A percentile compares a stretch with the other conserved stretches of the same genome.
Conservation (phyloP, 1,284 basidiomycete species). For the Apiotrichum veenhuisii region DNA sequence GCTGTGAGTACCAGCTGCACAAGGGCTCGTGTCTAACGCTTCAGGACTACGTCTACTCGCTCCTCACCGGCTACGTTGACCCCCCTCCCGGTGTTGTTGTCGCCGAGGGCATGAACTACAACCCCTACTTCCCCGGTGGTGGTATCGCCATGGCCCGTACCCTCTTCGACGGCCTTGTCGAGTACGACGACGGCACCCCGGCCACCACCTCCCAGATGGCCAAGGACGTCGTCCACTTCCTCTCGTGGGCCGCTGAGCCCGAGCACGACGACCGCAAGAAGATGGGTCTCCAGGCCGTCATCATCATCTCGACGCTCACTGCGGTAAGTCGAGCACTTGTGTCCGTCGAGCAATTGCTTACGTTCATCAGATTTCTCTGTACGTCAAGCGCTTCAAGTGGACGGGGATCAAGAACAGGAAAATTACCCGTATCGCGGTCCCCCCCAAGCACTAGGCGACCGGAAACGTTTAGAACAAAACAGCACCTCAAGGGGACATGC, state of each 20-base stretch:
- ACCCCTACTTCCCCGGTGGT: constrained; percentile 95
- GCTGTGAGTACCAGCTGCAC: constrained; percentile 60
- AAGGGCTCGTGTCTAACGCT: not conserved
- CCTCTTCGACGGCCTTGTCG: constrained; percentile 90
- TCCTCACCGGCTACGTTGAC: constrained; percentile 95
- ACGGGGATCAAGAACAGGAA: constrained; percentile 85
- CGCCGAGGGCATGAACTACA: constrained; percentile 97
- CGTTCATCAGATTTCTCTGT: constrained; percentile 60
- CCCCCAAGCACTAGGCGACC: constrained; percentile 24
- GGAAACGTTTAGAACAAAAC: not conserved
- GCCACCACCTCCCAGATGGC: constrained; percentile 99
- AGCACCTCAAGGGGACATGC: not conserved
- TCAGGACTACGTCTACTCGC: constrained; percentile 94
- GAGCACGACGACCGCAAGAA: constrained; percentile 98
- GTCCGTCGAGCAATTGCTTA: too few relatives aligned
- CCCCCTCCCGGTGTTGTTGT: constrained; percentile 94
- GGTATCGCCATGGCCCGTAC: constrained; percentile 98
- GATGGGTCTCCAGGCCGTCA: constrained; percentile 81
- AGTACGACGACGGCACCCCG: constrained; percentile 94
- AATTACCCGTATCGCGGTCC: constrained; percentile 56
- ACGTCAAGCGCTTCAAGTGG: constrained; percentile 96
- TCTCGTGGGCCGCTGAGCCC: constrained; percentile 92
- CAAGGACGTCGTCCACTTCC: constrained; percentile 95
- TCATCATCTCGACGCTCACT: constrained; percentile 78
- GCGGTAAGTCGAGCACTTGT: constrained; percentile 35